A percentile compares a stretch with the other conserved stretches of the same genome.
These are phyloP conservation scores for Penicillium sp. DNA, from an alignment of 2,329 filamentous ascomycete species.

Conservation along the genomic window DNA sequence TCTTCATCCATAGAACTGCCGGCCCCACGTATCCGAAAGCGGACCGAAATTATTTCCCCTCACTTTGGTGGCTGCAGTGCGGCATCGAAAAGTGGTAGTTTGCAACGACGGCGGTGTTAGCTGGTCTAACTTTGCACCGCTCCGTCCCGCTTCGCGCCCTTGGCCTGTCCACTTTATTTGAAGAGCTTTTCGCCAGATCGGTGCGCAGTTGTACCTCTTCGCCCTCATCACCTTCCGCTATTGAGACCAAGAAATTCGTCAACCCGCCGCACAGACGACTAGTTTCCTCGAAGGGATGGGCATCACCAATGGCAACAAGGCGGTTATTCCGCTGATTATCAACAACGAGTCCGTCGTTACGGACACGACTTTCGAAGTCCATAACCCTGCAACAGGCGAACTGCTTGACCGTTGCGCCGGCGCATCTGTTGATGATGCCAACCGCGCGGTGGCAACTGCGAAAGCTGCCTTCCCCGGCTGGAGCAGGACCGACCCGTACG, in stretches of 20 bases:
- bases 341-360: constrained; percentile 50
- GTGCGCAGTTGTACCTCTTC: neutral
- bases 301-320: constrained; percentile 20
- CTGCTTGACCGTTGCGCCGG: constrained; percentile 61
- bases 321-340: constrained; percentile 47
- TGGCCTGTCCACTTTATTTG: neutral
- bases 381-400: constrained; percentile 60
- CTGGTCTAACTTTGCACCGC: constrained; percentile 5
- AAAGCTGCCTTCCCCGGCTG: constrained; percentile 72
- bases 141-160: neutral
- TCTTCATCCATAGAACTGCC: constrained; percentile 2
- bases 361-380: constrained; percentile 53
- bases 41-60: constrained; percentile 21
- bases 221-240: neutral
- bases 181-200: neutral
- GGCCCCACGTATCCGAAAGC: constrained; percentile 12
- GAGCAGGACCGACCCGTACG: constrained; percentile 64
- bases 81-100: neutral
- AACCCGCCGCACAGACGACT: neutral
- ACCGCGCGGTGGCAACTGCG: constrained; percentile 64
- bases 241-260: neutral
- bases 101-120: constrained; percentile 12
- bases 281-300: constrained; percentile 3
- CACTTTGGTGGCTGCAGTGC: constrained; percentile 17
- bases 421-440: constrained; percentile 60